These are phyloP conservation scores for Aspergillus sp. DNA, from an alignment of 2,329 filamentous ascomycete genomes.

Conservation along the genomic window DNA sequence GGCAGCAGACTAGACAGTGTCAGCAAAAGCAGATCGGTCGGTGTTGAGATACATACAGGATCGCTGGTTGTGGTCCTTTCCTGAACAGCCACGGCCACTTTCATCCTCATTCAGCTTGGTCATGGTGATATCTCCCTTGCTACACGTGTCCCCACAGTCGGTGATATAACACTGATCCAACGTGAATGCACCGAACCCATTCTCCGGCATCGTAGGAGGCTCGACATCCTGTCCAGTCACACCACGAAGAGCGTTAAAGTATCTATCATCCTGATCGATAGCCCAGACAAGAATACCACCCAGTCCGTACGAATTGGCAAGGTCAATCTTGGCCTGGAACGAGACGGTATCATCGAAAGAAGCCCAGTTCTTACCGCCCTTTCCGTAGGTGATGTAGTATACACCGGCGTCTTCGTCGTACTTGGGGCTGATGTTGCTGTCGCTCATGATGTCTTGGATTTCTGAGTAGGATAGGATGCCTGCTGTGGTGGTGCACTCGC, in stretches of 20 bases:
- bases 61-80: too few species aligned
- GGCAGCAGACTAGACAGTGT: not conserved
- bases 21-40: too few species aligned
- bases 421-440: slow-evolving; percentile 10
- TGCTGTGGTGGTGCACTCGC: slow-evolving; percentile 14
- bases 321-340: slow-evolving; percentile 30
- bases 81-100: too few species aligned
- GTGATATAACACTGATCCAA: too few species aligned
- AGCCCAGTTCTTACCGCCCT: slow-evolving; percentile 17
- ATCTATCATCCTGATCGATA: slow-evolving; percentile 1
- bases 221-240: too few species aligned
- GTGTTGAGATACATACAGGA: too few species aligned
- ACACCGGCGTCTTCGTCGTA: slow-evolving; percentile 15
- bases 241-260: not conserved
- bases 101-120: too few species aligned
- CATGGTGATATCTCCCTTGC: too few species aligned
- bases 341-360: slow-evolving; percentile 35
- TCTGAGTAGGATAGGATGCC: slow-evolving; percentile 20
- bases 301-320: slow-evolving; percentile 26
- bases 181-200: too few species aligned
- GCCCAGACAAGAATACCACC: slow-evolving; percentile 24
- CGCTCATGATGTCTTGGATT: slow-evolving; percentile 17
- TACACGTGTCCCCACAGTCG: too few species aligned
- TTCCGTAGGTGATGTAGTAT: slow-evolving; percentile 11
- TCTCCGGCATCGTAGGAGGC: too few species aligned